A percentile compares a stretch with the other conserved stretches of the same genome.
These are phyloP conservation scores for Smittium culicis DNA, from an alignment of 371 early-diverging fungal species.

Conservation along the genomic window DNA sequence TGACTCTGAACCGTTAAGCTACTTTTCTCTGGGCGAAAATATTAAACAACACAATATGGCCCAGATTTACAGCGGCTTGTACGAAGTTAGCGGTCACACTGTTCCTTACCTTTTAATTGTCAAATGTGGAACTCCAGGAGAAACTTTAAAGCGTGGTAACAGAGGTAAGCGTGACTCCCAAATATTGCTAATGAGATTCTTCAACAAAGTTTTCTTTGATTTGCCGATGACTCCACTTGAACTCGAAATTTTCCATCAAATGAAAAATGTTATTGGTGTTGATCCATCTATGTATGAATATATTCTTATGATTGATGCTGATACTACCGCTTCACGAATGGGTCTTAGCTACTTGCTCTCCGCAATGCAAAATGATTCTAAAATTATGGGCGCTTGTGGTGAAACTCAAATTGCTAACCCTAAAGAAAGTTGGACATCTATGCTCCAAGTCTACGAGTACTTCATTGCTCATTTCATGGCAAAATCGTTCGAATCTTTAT, in stretches of 20 bases:
- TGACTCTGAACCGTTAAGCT: conserved; percentile 76
- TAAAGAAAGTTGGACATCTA: conserved; percentile 75
- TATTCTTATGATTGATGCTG: conserved; percentile 94
- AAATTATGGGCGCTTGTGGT: conserved; percentile 80
- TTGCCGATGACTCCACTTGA: conserved; percentile 76
- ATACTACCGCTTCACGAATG: conserved; percentile 70
- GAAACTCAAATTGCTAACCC: conserved; percentile 83
- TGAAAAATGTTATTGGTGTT: conserved; percentile 83
- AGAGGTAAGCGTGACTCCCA: conserved; percentile 99
- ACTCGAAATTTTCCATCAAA: conserved; percentile 81
- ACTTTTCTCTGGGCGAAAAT: conserved; percentile 84
- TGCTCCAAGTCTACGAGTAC: conserved; percentile 96
- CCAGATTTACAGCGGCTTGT: conserved; percentile 94
- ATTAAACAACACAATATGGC: conserved; percentile 82
- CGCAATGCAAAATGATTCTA: conserved; percentile 66
- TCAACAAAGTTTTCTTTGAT: conserved; percentile 91
- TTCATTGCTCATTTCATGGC: conserved; percentile 93
- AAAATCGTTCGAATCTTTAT: conserved; percentile 94
- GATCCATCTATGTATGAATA: conserved; percentile 84
- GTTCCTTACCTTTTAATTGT: conserved; percentile 90
- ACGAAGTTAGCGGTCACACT: conserved; percentile 71
- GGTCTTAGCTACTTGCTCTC: conserved; percentile 72
- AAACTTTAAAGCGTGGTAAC: conserved; percentile 78
- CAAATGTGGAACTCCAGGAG: conserved; percentile 76
- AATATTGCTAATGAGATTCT: conserved; percentile 96